These are phyloP conservation scores for Tylopilus subfusipes DNA, from an alignment of 768 basidiomycete genomes.

Conservation along the genomic window DNA sequence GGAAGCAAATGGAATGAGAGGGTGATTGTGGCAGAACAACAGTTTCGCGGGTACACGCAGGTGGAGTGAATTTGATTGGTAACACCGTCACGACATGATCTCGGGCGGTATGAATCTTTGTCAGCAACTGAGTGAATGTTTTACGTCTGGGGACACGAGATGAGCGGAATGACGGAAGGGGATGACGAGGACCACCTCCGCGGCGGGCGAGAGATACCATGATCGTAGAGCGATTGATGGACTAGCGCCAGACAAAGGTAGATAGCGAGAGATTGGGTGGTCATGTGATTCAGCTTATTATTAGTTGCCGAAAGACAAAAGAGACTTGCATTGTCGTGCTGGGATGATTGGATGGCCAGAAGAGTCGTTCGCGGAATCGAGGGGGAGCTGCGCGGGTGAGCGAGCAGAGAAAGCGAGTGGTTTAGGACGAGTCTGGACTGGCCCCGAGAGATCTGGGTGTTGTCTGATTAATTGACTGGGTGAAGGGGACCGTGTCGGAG, in stretches of 20 bases:
- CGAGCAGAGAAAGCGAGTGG: too few species aligned
- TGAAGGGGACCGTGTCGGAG: conserved; percentile 6
- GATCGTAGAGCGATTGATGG: background rate
- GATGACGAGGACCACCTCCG: background rate
- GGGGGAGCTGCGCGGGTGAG: too few species aligned
- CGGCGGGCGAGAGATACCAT: background rate
- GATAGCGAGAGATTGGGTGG: background rate
- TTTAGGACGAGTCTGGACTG: too few species aligned
- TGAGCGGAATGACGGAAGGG: background rate
- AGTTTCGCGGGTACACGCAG: conserved; percentile 12
- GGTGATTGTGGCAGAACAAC: conserved; percentile 2
- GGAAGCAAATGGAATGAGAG: background rate
- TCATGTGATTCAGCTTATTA: too few species aligned
- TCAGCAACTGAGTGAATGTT: conserved; percentile 8
- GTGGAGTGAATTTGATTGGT: background rate
- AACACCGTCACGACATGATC: background rate
- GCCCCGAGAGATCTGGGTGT: too few species aligned
- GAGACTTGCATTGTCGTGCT: too few species aligned
- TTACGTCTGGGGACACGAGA: background rate
- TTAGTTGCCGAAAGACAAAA: too few species aligned
- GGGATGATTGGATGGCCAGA: too few species aligned
- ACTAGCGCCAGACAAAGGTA: too few species aligned
- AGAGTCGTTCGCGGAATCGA: too few species aligned
- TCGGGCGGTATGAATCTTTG: background rate
- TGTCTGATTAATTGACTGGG: background rate